A percentile compares a stretch with the other conserved stretches of the same genome.
phyloP scores from a whole-genome alignment of 495 filamentous ascomycete genomes.

The Friedmanniomyces simplex region DNA sequence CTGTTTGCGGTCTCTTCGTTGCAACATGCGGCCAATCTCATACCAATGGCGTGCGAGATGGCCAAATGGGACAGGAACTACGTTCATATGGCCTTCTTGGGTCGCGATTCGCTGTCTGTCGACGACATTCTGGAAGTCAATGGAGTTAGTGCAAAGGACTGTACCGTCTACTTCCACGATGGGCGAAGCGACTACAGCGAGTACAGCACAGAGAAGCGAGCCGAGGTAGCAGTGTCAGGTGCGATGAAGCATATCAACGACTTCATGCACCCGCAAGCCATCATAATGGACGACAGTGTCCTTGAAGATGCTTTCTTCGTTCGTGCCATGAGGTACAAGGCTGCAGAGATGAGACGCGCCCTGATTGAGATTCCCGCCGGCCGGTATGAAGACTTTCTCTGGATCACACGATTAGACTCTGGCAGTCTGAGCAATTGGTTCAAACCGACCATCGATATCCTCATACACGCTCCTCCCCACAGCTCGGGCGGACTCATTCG shows the following conservation, averaged over 20 bases:
- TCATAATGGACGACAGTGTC: conserved; percentile 42
- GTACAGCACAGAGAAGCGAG: conserved; percentile 42
- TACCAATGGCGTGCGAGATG: conserved; percentile 57
- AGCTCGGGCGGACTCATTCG: conserved; percentile 62
- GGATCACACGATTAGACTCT: conserved; percentile 67
- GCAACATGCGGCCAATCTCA: conserved; percentile 42
- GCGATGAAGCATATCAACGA: conserved; percentile 37
- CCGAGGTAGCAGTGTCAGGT: conserved; percentile 29
- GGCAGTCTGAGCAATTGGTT: conserved; percentile 66
- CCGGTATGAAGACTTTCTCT: conserved; percentile 50
- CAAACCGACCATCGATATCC: conserved; percentile 58
- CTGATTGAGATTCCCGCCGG: conserved; percentile 59
- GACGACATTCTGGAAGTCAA: conserved; percentile 45
- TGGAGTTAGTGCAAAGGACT: conserved; percentile 41
- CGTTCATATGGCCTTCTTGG: conserved; percentile 50
- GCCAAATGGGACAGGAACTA: conserved; percentile 42
- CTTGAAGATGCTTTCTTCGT: conserved; percentile 47
- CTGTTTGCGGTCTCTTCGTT: conserved; percentile 49
- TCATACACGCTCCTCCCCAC: conserved; percentile 59
- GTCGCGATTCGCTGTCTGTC: conserved; percentile 43
- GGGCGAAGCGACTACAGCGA: conserved; percentile 42
- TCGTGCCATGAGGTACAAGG: conserved; percentile 39
- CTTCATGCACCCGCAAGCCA: conserved; percentile 49
- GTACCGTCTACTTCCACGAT: conserved; percentile 49
- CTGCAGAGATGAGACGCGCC: conserved; percentile 34